Evolutionary conservation across 129 eudicot species (phyloP).

Genomic region (Smallanthus sonchifolius): DNA sequence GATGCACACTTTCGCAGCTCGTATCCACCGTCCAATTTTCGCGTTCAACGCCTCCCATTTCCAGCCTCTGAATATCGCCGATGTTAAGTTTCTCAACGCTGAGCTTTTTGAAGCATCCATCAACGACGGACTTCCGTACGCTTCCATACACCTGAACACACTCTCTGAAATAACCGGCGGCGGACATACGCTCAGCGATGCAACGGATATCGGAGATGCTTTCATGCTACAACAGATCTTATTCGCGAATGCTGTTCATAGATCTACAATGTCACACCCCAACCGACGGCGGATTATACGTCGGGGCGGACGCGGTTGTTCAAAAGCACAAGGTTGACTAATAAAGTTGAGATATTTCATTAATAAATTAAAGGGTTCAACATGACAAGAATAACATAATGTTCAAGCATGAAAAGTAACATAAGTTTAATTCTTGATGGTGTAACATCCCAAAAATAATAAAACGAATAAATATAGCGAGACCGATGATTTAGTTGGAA

Average conservation of each 20-base stretch:
- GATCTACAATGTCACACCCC: slow-evolving; percentile 4
- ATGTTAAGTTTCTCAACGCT: slow-evolving; percentile 32
- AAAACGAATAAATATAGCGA: no score
- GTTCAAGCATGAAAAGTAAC: no score
- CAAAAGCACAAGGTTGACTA: no score
- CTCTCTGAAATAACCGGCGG: not conserved
- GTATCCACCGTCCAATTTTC: slow-evolving; percentile 66
- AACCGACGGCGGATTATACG: no score
- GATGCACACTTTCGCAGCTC: slow-evolving; percentile 48
- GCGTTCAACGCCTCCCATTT: slow-evolving; percentile 58
- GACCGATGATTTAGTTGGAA: no score
- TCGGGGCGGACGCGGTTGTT: no score
- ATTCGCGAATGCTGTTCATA: slow-evolving; percentile 14
- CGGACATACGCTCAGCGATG: not conserved
- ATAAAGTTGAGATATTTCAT: no score
- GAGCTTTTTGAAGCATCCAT: not conserved
- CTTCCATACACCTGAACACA: slow-evolving; percentile 7
- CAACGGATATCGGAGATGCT: not conserved
- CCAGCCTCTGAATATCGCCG: slow-evolving; percentile 63
- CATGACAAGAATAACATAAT: no score
- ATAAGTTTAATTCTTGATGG: no score
- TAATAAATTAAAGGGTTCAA: no score
- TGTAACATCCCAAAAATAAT: no score
- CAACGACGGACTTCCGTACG: slow-evolving; percentile 3
- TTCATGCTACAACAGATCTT: slow-evolving; percentile 1